These are phyloP conservation scores for Claviceps fusiformis DNA, from an alignment of 2,329 filamentous ascomycete genomes.

Conservation along the genomic window DNA sequence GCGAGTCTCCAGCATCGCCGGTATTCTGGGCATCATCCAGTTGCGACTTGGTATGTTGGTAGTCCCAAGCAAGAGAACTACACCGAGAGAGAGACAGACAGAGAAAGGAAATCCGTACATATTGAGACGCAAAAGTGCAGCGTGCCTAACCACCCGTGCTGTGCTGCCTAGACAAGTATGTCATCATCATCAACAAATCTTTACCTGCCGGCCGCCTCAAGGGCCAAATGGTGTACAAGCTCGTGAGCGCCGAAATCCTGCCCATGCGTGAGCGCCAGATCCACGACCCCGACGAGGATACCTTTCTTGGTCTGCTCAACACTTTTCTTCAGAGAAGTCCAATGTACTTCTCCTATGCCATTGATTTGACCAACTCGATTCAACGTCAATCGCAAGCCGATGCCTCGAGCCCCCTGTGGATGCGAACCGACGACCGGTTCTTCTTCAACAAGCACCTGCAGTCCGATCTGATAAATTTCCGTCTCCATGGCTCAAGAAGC, in stretches of 20 bases:
- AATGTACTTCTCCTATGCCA: slow-evolving; percentile 96
- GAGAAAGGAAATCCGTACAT: too few species aligned
- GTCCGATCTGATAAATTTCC: slow-evolving; percentile 82
- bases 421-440: slow-evolving; percentile 88
- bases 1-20: slow-evolving; percentile 79
- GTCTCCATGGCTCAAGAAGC: slow-evolving; percentile 47
- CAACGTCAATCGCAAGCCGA: slow-evolving; percentile 79
- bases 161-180: slow-evolving; percentile 62
- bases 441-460: slow-evolving; percentile 97
- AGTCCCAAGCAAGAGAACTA: background rate
- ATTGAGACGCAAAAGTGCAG: background rate
- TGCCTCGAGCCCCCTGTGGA: slow-evolving; percentile 65
- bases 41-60: slow-evolving; percentile 63
- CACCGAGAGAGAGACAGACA: too few species aligned
- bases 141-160: background rate
- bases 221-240: slow-evolving; percentile 92
- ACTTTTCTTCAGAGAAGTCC: slow-evolving; percentile 69
- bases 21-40: slow-evolving; percentile 88
- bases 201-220: slow-evolving; percentile 81
- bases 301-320: slow-evolving; percentile 72
- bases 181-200: slow-evolving; percentile 90
- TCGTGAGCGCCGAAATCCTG: slow-evolving; percentile 81
- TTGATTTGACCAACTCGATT: slow-evolving; percentile 93
- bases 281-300: slow-evolving; percentile 87
- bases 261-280: slow-evolving; percentile 85